Evolutionary conservation across 2,329 filamentous ascomycete genomes (phyloP).

Genomic region (Colletotrichum shisoi): DNA sequence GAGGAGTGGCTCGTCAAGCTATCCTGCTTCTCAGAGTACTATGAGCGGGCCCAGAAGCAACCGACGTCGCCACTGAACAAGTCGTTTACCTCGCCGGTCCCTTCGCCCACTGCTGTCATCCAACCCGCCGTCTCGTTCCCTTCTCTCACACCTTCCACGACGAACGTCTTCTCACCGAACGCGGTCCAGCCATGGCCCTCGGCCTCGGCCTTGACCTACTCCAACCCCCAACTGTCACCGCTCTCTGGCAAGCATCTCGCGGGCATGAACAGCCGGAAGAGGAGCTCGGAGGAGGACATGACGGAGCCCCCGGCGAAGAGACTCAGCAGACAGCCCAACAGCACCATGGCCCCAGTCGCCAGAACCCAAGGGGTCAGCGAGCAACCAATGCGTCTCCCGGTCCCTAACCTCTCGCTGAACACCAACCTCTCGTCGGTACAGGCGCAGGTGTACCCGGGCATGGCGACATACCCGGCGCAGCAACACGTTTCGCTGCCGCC

Average conservation of each 20-base stretch:
- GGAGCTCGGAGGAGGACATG: slow-evolving; percentile 59
- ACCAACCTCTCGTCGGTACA: slow-evolving; percentile 50
- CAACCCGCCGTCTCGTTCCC: slow-evolving; percentile 45
- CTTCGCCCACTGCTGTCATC: slow-evolving; percentile 57
- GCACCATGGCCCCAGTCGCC: slow-evolving; percentile 30
- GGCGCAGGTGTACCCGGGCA: slow-evolving; percentile 47
- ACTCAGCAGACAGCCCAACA: slow-evolving; percentile 46
- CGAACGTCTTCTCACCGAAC: slow-evolving; percentile 53
- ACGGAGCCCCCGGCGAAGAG: slow-evolving; percentile 66
- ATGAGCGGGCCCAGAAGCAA: slow-evolving; percentile 69
- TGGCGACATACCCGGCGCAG: slow-evolving; percentile 54
- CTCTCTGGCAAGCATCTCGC: slow-evolving; percentile 55
- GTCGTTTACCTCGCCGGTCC: slow-evolving; percentile 56
- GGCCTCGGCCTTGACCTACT: slow-evolving; percentile 48
- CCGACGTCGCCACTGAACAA: slow-evolving; percentile 51
- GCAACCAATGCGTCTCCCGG: slow-evolving; percentile 64
- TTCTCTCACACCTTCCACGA: slow-evolving; percentile 48
- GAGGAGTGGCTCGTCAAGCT: slow-evolving; percentile 84
- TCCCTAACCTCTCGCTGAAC: slow-evolving; percentile 75
- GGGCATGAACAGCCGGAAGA: slow-evolving; percentile 57
- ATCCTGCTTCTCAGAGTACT: slow-evolving; percentile 82
- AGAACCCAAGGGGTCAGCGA: slow-evolving; percentile 40
- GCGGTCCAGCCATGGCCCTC: slow-evolving; percentile 52
- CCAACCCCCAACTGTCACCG: slow-evolving; percentile 57
- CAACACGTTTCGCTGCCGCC: slow-evolving; percentile 68